A percentile compares a stretch with the other conserved stretches of the same genome.
phyloP scores from a whole-genome alignment of 805 yeast species.

The Pichia occidentalis region DNA sequence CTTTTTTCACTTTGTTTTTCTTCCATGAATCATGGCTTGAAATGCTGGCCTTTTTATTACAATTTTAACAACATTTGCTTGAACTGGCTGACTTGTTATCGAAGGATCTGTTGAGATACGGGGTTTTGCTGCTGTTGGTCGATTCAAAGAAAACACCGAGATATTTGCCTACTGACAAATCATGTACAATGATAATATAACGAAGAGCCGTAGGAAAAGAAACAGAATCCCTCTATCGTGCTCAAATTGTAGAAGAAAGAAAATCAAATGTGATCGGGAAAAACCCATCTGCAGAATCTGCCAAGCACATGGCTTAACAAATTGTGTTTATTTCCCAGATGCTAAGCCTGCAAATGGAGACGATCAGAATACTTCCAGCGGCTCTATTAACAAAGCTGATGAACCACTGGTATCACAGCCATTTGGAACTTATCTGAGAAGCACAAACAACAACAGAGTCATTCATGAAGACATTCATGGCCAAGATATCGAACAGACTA shows the following conservation, averaged over 20 bases:
- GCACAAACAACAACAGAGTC: conserved; percentile 1
- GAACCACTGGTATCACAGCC: neutral
- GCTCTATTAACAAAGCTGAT: too few species aligned
- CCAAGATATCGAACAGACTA: too few species aligned
- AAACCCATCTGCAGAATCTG: conserved; percentile 32
- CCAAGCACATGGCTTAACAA: conserved; percentile 26
- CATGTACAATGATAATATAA: neutral
- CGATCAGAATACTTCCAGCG: conserved; percentile 6
- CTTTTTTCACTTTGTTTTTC: too few species aligned
- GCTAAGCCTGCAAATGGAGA: conserved; percentile 24
- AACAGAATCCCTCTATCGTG: conserved; percentile 41
- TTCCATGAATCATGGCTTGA: too few species aligned
- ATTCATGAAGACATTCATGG: conserved; percentile 2
- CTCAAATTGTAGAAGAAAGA: conserved; percentile 40
- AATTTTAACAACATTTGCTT: too few species aligned
- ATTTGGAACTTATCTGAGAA: neutral
- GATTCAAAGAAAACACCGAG: too few species aligned
- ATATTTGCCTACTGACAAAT: too few species aligned
- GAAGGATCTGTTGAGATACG: too few species aligned
- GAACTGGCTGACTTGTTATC: too few species aligned
- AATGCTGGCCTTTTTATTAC: too few species aligned
- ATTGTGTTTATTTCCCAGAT: conserved; percentile 28
- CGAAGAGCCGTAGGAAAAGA: conserved; percentile 23
- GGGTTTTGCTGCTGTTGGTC: too few species aligned
- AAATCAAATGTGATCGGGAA: conserved; percentile 38